Percentiles rank a stretch among this genome's conserved stretches.
Evolutionary conservation across 805 yeast species (phyloP).

Genomic region (Wickerhamiella parazyma): DNA sequence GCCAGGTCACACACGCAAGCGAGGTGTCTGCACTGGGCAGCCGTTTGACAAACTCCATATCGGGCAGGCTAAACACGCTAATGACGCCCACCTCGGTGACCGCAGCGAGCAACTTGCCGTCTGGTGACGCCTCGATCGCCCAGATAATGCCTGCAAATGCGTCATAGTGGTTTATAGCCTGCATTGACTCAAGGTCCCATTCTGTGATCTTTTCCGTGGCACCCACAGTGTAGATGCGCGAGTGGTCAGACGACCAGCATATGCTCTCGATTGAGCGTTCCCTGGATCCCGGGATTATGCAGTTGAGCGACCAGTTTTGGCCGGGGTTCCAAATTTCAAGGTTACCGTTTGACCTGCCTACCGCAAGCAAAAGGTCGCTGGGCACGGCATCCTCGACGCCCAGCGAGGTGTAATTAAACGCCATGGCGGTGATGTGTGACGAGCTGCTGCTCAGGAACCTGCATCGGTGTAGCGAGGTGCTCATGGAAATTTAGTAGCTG

Average conservation of each 20-base stretch:
- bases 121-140: conserved; percentile 60
- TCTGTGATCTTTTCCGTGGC: conserved; percentile 86
- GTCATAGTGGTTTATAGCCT: conserved; percentile 62
- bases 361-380: conserved; percentile 58
- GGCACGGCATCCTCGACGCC: conserved; percentile 33
- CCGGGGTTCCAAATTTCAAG: conserved; percentile 92
- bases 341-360: conserved; percentile 88
- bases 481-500: background rate
- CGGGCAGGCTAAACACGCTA: conserved; percentile 40
- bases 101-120: conserved; percentile 55
- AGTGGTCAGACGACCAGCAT: conserved; percentile 51
- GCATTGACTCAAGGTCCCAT: conserved; percentile 70
- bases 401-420: conserved; percentile 48
- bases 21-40: conserved; percentile 55
- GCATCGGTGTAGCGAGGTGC: conserved; percentile 55
- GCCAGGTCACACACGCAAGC: conserved; percentile 69
- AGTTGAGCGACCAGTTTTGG: conserved; percentile 63
- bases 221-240: conserved; percentile 81
- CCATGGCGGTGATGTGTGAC: conserved; percentile 65
- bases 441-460: conserved; percentile 83
- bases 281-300: conserved; percentile 56
- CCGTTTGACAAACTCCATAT: conserved; percentile 65
- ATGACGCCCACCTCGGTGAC: conserved; percentile 96
- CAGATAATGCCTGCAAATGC: conserved; percentile 90
- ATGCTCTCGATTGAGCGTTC: conserved; percentile 83